Conservation (phyloP, 371 early-diverging fungal species). For the Saksenaea vasiformis region DNA sequence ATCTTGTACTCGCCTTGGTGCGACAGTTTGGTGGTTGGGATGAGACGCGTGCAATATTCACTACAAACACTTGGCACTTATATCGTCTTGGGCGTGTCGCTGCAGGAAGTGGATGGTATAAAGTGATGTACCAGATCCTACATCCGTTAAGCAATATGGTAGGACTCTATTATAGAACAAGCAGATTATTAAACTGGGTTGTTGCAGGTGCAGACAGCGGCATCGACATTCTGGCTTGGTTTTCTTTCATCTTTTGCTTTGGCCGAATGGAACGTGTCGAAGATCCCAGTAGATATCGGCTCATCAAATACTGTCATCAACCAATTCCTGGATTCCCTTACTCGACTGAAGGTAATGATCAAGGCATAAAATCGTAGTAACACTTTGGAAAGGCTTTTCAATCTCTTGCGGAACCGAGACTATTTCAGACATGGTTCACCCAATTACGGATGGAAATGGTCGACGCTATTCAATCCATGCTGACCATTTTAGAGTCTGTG, state of each 20-base stretch:
- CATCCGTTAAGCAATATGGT: slow-evolving; percentile 24
- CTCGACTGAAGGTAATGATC: slow-evolving; percentile 23
- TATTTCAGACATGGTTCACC: slow-evolving; percentile 31
- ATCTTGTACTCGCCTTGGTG: slow-evolving; percentile 2
- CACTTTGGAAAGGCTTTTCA: slow-evolving; percentile 26
- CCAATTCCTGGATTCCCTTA: slow-evolving; percentile 10
- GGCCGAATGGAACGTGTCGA: slow-evolving; percentile 27
- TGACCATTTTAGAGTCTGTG: slow-evolving; percentile 8
- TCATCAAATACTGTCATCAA: slow-evolving; percentile 13
- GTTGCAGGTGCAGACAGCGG: slow-evolving; percentile 31
- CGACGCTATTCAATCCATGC: slow-evolving; percentile 16
- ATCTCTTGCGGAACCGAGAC: slow-evolving; percentile 22
- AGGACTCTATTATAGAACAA: background rate
- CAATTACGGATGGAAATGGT: slow-evolving; percentile 43
- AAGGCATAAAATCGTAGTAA: background rate
- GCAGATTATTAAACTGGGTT: background rate
- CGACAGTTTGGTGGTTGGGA: slow-evolving; percentile 31
- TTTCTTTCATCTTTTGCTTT: slow-evolving; percentile 24
- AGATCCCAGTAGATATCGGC: background rate
- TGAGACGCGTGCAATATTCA: slow-evolving; percentile 6
- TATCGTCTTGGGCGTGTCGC: slow-evolving; percentile 42
- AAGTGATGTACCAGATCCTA: slow-evolving; percentile 31
- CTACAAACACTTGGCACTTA: slow-evolving; percentile 31
- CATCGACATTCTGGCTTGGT: slow-evolving; percentile 32
- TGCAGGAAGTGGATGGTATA: slow-evolving; percentile 34